Evolutionary conservation across 495 filamentous ascomycete species (phyloP), one percentile per base, ranked within the genome.

Genomic region (Rhizodiscina lignyota): DNA sequence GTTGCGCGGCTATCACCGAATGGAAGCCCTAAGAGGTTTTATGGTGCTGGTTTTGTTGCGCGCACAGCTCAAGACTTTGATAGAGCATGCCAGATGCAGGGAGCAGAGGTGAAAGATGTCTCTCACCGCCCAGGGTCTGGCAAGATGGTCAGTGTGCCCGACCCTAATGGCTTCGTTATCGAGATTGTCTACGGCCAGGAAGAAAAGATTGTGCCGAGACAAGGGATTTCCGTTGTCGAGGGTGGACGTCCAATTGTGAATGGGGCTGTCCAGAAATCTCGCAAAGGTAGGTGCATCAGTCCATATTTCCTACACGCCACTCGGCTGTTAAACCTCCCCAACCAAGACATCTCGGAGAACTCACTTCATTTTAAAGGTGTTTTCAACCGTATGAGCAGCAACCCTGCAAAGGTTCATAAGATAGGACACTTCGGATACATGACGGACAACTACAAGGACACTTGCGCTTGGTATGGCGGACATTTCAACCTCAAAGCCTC

Each of bases 361-460:
- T 83, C 55, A 84, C 82, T n/a, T n/a, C n/a, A n/a, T n/a, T n/a
- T n/a, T n/a, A n/a, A n/a, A n/a, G n/a, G n/a, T n/a, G n/a, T n/a
- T n/a, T n/a, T n/a, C n/a, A n/a, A n/a, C n/a, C n/a, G n/a, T n/a
- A n/a, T n/a, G n/a, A n/a, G n/a, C n/a, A n/a, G n/a, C n/a, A n/a
- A n/a, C n/a, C n/a, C n/a, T n/a, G n/a, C n/a, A n/a, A n/a, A n/a
- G n/a, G n/a, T n/a, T n/a, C n/a, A n/a, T n/a, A n/a, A n/a, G 60
- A 61, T 83, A 1, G 79, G 79, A 2, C 79, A 83, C 52, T 83
- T 73, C 34, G 79, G 79, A 5, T 49, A 74, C 29, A 70, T 67
- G 46, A 69, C 74, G 8, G 8, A 27, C 8, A 8, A 75, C 37
- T 81, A 77, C 42, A 58, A 64, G 6, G 54, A 55, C 18, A 54